A percentile compares a stretch with the other conserved stretches of the same genome.
Evolutionary conservation across 2,329 filamentous ascomycete genomes (phyloP).

Genomic region (Ceratocystiopsis sp.): DNA sequence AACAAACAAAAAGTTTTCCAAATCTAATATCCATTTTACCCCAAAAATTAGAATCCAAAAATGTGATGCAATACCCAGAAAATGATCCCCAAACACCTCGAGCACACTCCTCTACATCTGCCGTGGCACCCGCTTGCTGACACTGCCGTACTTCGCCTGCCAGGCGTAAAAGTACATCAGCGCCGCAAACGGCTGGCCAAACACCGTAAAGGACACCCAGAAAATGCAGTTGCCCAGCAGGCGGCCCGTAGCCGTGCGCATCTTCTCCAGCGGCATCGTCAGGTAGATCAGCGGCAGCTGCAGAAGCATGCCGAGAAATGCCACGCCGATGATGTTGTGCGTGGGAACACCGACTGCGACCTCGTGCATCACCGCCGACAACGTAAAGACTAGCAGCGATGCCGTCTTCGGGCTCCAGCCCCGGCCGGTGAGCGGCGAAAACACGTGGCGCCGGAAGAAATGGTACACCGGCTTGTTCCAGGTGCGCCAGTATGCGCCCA

Average conservation of each 20-base stretch:
- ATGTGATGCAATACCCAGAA: background rate
- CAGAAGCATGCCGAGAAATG: conserved; percentile 84
- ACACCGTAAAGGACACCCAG: conserved; percentile 89
- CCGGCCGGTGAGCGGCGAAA: conserved; percentile 69
- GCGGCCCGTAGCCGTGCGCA: conserved; percentile 56
- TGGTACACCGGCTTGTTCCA: conserved; percentile 98
- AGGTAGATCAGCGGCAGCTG: conserved; percentile 77
- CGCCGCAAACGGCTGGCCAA: conserved; percentile 85
- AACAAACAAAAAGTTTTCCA: no score
- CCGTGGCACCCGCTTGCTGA: conserved; percentile 29
- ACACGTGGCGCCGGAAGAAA: conserved; percentile 92
- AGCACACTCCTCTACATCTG: background rate
- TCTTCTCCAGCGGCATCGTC: conserved; percentile 65
- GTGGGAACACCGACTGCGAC: conserved; percentile 86
- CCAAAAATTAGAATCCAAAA: background rate
- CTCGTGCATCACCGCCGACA: conserved; percentile 83
- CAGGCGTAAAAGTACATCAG: conserved; percentile 95
- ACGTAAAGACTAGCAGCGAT: conserved; percentile 67
- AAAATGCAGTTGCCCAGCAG: conserved; percentile 86
- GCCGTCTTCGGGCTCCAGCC: conserved; percentile 58
- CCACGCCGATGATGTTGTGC: conserved; percentile 83
- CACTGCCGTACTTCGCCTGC: conserved; percentile 92
- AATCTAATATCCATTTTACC: no score
- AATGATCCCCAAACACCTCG: background rate
- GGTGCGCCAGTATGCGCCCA: conserved; percentile 81